Evolutionary conservation across 768 basidiomycete species (phyloP).

Genomic region (Mycena epipterygia): DNA sequence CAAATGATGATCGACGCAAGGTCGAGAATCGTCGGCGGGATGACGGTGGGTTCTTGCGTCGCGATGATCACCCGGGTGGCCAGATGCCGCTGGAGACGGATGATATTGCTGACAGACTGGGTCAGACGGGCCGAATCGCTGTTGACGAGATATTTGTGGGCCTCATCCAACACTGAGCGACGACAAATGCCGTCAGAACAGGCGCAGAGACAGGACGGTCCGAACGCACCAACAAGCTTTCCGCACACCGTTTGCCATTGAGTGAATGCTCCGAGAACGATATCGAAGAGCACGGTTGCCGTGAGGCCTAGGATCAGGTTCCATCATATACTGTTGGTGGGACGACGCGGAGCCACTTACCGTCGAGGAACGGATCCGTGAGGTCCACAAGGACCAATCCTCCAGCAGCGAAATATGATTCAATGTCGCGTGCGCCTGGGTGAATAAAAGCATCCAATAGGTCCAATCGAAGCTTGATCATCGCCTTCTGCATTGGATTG

Average conservation of each 20-base stretch:
- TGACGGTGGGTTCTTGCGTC: constrained; percentile 71
- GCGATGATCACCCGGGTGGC: constrained; percentile 66
- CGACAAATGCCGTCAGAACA: no score
- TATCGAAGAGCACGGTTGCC: constrained; percentile 57
- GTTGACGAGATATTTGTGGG: constrained; percentile 64
- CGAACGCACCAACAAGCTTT: constrained; percentile 33
- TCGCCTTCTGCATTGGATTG: constrained; percentile 53
- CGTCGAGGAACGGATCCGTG: constrained; percentile 67
- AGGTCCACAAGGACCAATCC: constrained; percentile 65
- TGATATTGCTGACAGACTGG: constrained; percentile 58
- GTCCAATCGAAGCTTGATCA: constrained; percentile 61
- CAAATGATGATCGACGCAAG: constrained; percentile 55
- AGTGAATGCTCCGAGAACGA: constrained; percentile 45
- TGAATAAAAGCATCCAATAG: constrained; percentile 60
- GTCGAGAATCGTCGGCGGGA: constrained; percentile 65
- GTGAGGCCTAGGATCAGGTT: constrained; percentile 25
- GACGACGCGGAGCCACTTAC: constrained; percentile 38
- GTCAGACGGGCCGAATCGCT: constrained; percentile 56
- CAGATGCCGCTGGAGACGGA: constrained; percentile 67
- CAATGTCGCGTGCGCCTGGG: constrained; percentile 17
- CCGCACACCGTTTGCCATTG: constrained; percentile 31
- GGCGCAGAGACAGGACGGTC: neutral
- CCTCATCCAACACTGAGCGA: constrained; percentile 65
- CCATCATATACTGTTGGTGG: neutral
- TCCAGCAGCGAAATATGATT: constrained; percentile 54